Evolutionary conservation across 208 protist genomes (phyloP), one percentile per base, ranked within the genome.

Genomic region (Lotmaria passim): DNA sequence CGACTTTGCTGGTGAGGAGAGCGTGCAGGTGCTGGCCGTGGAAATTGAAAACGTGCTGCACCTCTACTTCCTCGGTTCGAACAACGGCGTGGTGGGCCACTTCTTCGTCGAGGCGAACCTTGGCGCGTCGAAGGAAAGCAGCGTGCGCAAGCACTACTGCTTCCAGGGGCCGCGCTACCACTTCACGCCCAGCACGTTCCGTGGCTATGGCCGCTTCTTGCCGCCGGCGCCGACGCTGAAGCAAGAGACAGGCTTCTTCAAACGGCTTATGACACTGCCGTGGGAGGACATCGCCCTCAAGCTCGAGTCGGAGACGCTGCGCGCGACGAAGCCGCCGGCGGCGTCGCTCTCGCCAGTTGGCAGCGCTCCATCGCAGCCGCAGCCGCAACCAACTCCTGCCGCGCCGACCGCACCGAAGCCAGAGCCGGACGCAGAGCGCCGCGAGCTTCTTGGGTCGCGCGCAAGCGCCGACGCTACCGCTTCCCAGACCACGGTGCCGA

Each of bases 241-340:
- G 78, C 80, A 91, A 58, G 85, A 95, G 62, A 88, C 81, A 8
- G 79, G 81, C 51, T 91, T 95, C 74, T 87, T 95, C 73, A 93
- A 93, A 56, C 85, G 90, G 34, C 77, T 93, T 55, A 90, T 93
- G 87, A 87, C 81, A 39, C 69, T 85, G 19, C 87, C 90, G 48
- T 95, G 86, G 85, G 87, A 93, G 71, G 90, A 95, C 34, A 77
- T 91, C 41, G 85, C 82, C 1, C 57, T 85, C 24, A 91, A 91
- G 77, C 41, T 95, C 2, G 90, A 93, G 60, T 82, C 69, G 11
- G 73, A 90, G 56, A 89, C 85, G 57, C 74, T 93, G 43, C 73
- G 78, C 30, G 62, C 72, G 23, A 73, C 73, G 21, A 71, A 69
- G 47, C 30, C n/a, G n/a, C n/a, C 60, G 26, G 28, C 44, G 47